Base-by-base conservation (phyloP, 805 yeast species). In the Myxozyma monticola region DNA sequence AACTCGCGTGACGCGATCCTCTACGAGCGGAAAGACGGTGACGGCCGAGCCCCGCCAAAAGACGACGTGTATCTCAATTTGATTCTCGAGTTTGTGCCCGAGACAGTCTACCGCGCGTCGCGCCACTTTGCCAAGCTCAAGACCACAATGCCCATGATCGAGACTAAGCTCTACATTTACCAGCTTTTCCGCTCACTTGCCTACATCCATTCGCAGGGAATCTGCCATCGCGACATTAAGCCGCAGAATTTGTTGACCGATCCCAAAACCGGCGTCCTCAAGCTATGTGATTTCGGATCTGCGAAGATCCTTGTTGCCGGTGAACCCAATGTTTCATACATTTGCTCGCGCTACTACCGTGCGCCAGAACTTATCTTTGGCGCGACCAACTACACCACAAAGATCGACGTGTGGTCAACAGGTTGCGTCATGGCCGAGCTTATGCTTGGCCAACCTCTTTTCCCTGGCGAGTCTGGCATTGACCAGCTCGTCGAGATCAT, bases 351-450 rank as follows among this genome's bases (percentile, higher is more conserved):
- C 61, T 93, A 91, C 71, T 93, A 93, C 71, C 76, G 99, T 49
- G 99, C 99, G 5, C 99, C 99, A 0, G 99, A 93, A 70, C 79
- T 93, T 61, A 93, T 93, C 54, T 93, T 93, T 73, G 99, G 98
- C 17, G 96, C 98, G 12, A 85, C 96, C 24, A 88, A 90, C 69
- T 93, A 93, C 70, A 88, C 98, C 6, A 89, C 97, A 26, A 90
- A 91, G 68, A 93, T 93, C 59, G 99, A 93, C 68, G 81, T 93
- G 41, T 93, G 99, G 99, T 87, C 96, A 12, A 88, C 95, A 12
- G 96, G 96, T 18, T 93, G 99, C 73, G 99, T 93, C 20, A 89
- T 93, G 88, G 98, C 98, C 3, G 99, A 93, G 71, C 74, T 93
- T 63, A 80, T 90, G 57, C 76, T 93, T 49, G 98, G 99, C 15